These are phyloP conservation scores for Magnolia officinalis DNA, from an alignment of 164 flowering plant genomes.

Conservation along the genomic window DNA sequence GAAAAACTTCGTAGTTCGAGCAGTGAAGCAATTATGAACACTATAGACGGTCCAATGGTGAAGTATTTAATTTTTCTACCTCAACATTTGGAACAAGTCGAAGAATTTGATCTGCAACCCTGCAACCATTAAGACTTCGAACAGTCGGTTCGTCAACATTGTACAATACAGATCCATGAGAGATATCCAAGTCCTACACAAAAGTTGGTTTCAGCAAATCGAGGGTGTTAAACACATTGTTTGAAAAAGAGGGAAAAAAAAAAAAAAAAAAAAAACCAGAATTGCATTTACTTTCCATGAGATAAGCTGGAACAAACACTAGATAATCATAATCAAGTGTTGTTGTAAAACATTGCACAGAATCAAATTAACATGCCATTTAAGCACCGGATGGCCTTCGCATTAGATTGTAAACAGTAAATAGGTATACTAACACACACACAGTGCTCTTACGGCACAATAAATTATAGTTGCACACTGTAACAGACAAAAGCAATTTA, in stretches of 20 bases:
- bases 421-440: no score
- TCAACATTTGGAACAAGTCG: constrained; percentile 45
- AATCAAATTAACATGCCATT: no score
- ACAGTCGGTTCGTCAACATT: constrained; percentile 47
- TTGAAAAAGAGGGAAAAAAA: background rate
- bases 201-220: background rate
- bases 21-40: background rate
- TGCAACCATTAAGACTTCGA: constrained; percentile 50
- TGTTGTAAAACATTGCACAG: no score
- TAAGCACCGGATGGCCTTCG: no score
- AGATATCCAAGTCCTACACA: constrained; percentile 44
- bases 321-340: no score
- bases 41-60: background rate
- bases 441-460: no score
- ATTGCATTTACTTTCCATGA: background rate
- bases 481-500: no score
- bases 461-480: no score
- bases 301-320: no score
- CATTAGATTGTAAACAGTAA: no score
- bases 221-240: background rate
- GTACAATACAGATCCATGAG: constrained; percentile 36
- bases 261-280: background rate
- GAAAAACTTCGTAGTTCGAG: no score
- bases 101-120: constrained; percentile 53
- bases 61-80: constrained; percentile 16